phyloP scores from a whole-genome alignment of 1,284 basidiomycete species.

The Cutaneotrichosporon sp. region DNA sequence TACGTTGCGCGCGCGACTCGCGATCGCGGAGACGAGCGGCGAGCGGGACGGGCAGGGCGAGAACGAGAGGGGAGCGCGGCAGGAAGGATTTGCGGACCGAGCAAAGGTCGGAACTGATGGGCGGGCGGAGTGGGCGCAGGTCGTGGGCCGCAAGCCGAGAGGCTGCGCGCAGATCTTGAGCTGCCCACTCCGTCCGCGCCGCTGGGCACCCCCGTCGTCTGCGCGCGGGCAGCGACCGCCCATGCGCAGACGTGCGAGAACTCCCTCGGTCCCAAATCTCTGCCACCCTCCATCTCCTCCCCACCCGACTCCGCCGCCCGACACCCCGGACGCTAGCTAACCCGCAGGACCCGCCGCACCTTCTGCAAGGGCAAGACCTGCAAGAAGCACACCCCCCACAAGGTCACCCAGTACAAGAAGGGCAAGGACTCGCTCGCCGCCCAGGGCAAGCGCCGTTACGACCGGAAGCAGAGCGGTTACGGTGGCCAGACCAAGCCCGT shows the following conservation, averaged over 20 bases:
- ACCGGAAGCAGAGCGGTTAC: constrained; percentile 97
- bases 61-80: background rate
- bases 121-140: background rate
- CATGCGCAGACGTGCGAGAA: background rate
- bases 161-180: background rate
- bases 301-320: background rate
- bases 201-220: background rate
- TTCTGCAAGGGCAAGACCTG: constrained; percentile 98
- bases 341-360: constrained; percentile 53
- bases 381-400: constrained; percentile 99
- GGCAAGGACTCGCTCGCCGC: constrained; percentile 95
- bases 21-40: background rate
- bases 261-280: background rate
- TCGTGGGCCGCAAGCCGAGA: background rate
- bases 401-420: constrained; percentile 97
- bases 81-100: background rate
- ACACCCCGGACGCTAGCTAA: constrained; percentile 2
- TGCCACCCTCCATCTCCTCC: background rate
- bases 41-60: background rate
- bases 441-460: constrained; percentile 99
- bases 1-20: constrained; percentile 10
- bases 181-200: background rate
- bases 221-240: background rate
- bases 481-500: constrained; percentile 99
- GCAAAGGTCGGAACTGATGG: background rate